Base-by-base conservation (phyloP, 2,329 filamentous ascomycete genomes). In the Fusarium pseudonygamai region DNA sequence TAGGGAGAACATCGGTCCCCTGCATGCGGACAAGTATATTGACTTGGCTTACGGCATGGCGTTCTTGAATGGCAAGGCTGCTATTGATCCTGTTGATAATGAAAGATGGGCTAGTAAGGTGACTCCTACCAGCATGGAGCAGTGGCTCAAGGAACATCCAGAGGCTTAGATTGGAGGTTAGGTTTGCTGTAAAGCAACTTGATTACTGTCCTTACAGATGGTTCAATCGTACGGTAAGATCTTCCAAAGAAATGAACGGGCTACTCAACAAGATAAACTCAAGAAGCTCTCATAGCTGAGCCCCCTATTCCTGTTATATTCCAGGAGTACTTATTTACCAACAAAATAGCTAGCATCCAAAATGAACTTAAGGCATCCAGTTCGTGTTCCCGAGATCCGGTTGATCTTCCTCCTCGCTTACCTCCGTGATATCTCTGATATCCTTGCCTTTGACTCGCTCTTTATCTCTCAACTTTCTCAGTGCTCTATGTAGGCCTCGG, bases 1-100 rank as follows among this genome's bases (percentile, higher is more conserved):
- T 3, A 58, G 63, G 13, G 49, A 42, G 12, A 47, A 30, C 0
- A 66, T 66, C 2, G 5, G 30, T 7, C 11, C 42, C 22, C 30
- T 58, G 5, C 24, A 58, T 0, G 20, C 42, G 2, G 46, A 66
- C 5, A 65, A 65, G 42, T 66, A 66, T 13, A 58, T 66, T 6
- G 60, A 66, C 18, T 11, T 66, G 61, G 63, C 59, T 1, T 66
- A 66, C 14, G 63, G 49, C 2, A 10, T 66, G 26, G 61, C n/a
- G 1, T 28, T 65, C 7, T 7, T 58, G 11, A 58, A 43, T 7
- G 63, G 60, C 1, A 39, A 47, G 12, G 42, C 40, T 3, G 10
- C 14, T 11, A 32, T 36, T 28, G 42, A 66, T 28, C 64, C 64
- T 4, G 13, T 37, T 18, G 60, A 66, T 20, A 46, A 34, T 3